Conservation (phyloP, 192 early-diverging fungal species). For the Cladochytrium replicatum region DNA sequence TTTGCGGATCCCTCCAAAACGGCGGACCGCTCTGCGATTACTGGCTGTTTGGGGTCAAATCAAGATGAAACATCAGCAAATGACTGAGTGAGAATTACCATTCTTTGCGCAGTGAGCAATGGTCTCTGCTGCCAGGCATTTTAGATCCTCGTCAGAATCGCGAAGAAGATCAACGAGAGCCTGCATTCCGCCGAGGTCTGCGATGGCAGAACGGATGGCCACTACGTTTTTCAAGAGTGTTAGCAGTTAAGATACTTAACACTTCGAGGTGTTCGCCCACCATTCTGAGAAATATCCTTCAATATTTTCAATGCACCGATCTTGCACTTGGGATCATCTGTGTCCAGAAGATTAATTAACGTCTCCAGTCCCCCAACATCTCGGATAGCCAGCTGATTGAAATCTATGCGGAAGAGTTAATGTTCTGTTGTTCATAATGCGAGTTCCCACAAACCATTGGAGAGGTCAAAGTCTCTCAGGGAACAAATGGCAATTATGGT, state of each 20-base stretch:
- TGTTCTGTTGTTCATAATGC: conserved; percentile 3
- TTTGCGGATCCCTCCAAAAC: conserved; percentile 48
- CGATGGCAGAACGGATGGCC: conserved; percentile 45
- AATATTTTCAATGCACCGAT: conserved; percentile 52
- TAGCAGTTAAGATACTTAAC: background rate
- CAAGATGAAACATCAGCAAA: conserved; percentile 1
- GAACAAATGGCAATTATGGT: conserved; percentile 60
- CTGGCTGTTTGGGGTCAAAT: conserved; percentile 18
- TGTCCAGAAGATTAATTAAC: conserved; percentile 52
- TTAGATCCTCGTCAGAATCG: conserved; percentile 44
- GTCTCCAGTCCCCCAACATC: conserved; percentile 55
- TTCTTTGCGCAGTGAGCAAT: conserved; percentile 57
- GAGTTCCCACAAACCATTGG: conserved; percentile 27
- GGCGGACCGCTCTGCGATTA: conserved; percentile 43
- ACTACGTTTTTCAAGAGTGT: conserved; percentile 17
- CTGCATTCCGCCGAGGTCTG: conserved; percentile 50
- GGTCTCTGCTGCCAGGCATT: conserved; percentile 55
- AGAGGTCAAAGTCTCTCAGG: conserved; percentile 51
- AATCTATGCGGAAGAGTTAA: conserved; percentile 17
- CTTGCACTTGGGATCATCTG: conserved; percentile 54
- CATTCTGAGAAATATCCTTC: conserved; percentile 48
- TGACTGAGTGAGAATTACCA: no score
- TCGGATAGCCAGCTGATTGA: conserved; percentile 52
- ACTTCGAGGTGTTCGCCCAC: conserved; percentile 8
- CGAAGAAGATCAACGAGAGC: conserved; percentile 48